Evolutionary conservation across 1,284 basidiomycete species (phyloP).

Genomic region (Vanrija pseudolonga): DNA sequence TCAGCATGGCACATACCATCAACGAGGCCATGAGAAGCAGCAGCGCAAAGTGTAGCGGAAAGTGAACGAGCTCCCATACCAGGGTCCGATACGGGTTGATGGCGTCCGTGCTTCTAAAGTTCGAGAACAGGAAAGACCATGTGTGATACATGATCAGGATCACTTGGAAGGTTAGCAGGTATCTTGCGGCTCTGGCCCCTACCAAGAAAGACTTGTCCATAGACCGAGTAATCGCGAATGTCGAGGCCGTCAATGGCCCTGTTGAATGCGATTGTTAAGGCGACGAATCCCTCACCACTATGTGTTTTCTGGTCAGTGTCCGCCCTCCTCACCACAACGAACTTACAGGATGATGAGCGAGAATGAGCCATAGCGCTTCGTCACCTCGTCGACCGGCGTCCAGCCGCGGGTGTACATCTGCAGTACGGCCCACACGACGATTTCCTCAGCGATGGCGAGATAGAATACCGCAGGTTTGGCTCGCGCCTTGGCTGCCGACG

Average conservation of each 20-base stretch:
- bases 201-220: slow-evolving; percentile 23
- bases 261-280: slow-evolving; percentile 22
- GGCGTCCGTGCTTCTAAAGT: slow-evolving; percentile 7
- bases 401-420: neutral
- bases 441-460: slow-evolving; percentile 19
- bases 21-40: no score
- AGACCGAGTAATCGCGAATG: slow-evolving; percentile 11
- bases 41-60: neutral
- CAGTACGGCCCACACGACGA: neutral
- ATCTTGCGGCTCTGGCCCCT: no score
- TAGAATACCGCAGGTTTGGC: slow-evolving; percentile 28
- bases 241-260: slow-evolving; percentile 22
- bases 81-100: neutral
- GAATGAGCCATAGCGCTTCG: slow-evolving; percentile 28
- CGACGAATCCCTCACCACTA: slow-evolving; percentile 33
- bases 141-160: slow-evolving; percentile 27
- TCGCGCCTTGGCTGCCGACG: neutral
- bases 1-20: no score
- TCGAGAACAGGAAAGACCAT: slow-evolving; percentile 26
- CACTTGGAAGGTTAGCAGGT: neutral
- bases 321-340: neutral
- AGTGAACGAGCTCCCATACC: neutral
- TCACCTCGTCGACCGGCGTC: neutral
- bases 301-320: neutral
- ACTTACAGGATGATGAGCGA: slow-evolving; percentile 32